Conservation (phyloP, 345 rosid species). For the Gossypium stocksii region DNA sequence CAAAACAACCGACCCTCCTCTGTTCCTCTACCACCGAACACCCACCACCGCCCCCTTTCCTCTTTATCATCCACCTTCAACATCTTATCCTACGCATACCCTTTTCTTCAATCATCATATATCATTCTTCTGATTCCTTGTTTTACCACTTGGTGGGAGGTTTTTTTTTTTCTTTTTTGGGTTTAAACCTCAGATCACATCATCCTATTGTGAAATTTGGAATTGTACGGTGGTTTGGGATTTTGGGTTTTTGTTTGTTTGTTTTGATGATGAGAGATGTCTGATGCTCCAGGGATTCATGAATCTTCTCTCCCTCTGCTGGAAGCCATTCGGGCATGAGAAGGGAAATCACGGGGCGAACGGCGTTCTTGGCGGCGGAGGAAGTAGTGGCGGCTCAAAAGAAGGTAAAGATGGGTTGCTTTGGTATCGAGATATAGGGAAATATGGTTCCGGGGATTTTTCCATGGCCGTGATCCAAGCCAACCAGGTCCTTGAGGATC, state of each 20-base stretch:
- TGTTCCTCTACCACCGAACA: slow-evolving; percentile 79
- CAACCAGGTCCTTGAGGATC: slow-evolving; percentile 81
- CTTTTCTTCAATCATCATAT: slow-evolving; percentile 17
- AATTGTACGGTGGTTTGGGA: slow-evolving; percentile 19
- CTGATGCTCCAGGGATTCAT: slow-evolving; percentile 87
- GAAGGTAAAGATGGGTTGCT: slow-evolving; percentile 77
- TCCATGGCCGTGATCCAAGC: slow-evolving; percentile 95
- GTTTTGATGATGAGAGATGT: slow-evolving; percentile 55
- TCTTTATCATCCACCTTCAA: slow-evolving; percentile 22
- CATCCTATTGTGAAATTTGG: not conserved
- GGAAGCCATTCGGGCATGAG: slow-evolving; percentile 67
- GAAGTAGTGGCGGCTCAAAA: slow-evolving; percentile 25
- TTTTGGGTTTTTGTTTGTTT: slow-evolving; percentile 17
- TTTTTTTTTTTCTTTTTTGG: not conserved
- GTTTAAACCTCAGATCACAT: not conserved
- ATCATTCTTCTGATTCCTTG: slow-evolving; percentile 8
- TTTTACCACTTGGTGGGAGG: not conserved
- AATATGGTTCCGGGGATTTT: slow-evolving; percentile 64
- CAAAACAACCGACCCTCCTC: slow-evolving; percentile 22
- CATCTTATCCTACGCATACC: slow-evolving; percentile 27
- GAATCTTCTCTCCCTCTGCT: slow-evolving; percentile 78
- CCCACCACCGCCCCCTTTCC: slow-evolving; percentile 22
- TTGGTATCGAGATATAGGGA: slow-evolving; percentile 73
- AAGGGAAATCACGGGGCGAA: slow-evolving; percentile 20
- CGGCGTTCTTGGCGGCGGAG: slow-evolving; percentile 9